Conservation (phyloP, 2,329 filamentous ascomycete species). For the Neofusicoccum cordaticola region DNA sequence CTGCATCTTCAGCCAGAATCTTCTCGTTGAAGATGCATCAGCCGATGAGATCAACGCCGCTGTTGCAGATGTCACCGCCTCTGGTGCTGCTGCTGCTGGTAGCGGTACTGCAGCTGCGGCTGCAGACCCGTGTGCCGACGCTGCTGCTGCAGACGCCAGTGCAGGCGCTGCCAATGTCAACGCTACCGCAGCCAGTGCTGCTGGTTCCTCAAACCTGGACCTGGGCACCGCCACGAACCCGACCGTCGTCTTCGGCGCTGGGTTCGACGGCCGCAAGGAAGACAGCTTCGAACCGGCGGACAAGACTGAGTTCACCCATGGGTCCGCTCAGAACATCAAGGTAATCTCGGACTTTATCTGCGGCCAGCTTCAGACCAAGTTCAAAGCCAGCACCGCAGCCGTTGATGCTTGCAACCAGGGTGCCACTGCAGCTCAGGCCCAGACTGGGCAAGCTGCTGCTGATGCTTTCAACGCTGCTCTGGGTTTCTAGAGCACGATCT, state of each 20-base stretch:
- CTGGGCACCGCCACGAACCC: slow-evolving; percentile 50
- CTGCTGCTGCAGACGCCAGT: slow-evolving; percentile 20
- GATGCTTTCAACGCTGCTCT: slow-evolving; percentile 30
- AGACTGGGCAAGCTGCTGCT: slow-evolving; percentile 27
- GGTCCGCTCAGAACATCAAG: slow-evolving; percentile 49
- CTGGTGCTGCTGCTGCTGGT: slow-evolving; percentile 19
- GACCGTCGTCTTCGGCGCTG: slow-evolving; percentile 49
- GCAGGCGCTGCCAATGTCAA: not conserved
- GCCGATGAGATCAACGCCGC: slow-evolving; percentile 52
- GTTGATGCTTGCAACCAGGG: slow-evolving; percentile 26
- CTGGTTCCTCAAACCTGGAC: slow-evolving; percentile 25
- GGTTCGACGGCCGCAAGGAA: slow-evolving; percentile 49
- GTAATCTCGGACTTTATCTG: slow-evolving; percentile 52
- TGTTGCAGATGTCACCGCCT: slow-evolving; percentile 37
- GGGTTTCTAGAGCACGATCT: slow-evolving; percentile 20
- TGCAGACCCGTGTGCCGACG: not conserved
- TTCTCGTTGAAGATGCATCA: slow-evolving; percentile 55
- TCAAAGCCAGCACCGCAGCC: slow-evolving; percentile 24
- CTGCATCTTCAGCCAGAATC: slow-evolving; percentile 54
- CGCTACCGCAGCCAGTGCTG: not conserved
- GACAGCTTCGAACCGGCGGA: slow-evolving; percentile 45
- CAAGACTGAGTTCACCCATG: slow-evolving; percentile 50
- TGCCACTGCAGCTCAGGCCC: slow-evolving; percentile 22
- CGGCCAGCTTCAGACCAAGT: slow-evolving; percentile 38
- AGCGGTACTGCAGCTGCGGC: too few species aligned